Percentiles rank a stretch among this genome's conserved stretches.
These are phyloP conservation scores for Yarrowia hollandica DNA, from an alignment of 805 yeast genomes.

Conservation along the genomic window DNA sequence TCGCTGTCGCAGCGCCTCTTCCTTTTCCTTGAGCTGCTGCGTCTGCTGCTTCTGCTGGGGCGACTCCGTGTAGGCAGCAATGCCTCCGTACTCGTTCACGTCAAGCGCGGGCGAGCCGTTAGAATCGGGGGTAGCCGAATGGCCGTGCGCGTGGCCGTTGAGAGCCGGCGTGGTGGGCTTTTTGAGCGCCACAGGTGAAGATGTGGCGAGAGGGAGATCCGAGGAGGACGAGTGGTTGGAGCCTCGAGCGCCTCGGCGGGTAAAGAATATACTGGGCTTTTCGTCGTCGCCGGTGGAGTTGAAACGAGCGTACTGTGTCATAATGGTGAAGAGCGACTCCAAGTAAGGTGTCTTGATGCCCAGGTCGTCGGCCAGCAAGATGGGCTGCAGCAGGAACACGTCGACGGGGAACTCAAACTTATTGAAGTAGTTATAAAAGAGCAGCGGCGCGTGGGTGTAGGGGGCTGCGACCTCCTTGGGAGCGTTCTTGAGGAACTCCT, in stretches of 20 bases:
- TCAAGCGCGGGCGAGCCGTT: slow-evolving; percentile 22
- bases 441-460: slow-evolving; percentile 49
- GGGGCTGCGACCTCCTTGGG: background rate
- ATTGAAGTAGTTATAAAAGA: slow-evolving; percentile 66
- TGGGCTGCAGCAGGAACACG: slow-evolving; percentile 78
- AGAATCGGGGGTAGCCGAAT: slow-evolving; percentile 8
- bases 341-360: slow-evolving; percentile 85
- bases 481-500: slow-evolving; percentile 13
- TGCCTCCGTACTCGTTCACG: slow-evolving; percentile 16
- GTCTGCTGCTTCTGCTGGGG: slow-evolving; percentile 23
- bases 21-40: slow-evolving; percentile 29
- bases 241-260: slow-evolving; percentile 11
- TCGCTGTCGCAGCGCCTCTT: slow-evolving; percentile 27
- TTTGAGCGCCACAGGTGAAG: slow-evolving; percentile 11
- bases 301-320: slow-evolving; percentile 41
- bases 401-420: slow-evolving; percentile 66
- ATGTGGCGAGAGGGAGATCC: slow-evolving; percentile 18
- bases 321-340: slow-evolving; percentile 74
- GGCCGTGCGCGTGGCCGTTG: slow-evolving; percentile 1
- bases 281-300: background rate
- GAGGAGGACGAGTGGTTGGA: slow-evolving; percentile 3
- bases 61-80: background rate
- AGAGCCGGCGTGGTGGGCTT: slow-evolving; percentile 3
- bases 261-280: slow-evolving; percentile 17
- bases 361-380: slow-evolving; percentile 83